Evolutionary conservation across 192 early-diverging fungal species (phyloP).

Genomic region (Entomortierella lignicola): DNA sequence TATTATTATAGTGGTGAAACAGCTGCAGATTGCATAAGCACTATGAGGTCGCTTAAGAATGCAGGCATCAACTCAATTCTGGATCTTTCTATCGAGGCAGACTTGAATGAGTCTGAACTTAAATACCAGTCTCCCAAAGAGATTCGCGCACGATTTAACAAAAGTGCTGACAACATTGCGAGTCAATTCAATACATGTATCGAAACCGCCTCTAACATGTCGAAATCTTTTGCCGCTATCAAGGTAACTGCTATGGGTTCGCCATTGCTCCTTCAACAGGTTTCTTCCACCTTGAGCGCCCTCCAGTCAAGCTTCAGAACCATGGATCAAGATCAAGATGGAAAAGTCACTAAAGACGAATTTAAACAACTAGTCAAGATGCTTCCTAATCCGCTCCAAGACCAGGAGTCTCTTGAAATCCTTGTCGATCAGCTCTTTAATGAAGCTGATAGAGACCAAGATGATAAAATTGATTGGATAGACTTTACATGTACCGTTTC

Average conservation of each 20-base stretch:
- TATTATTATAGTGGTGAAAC: slow-evolving; percentile 91
- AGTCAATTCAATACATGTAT: slow-evolving; percentile 77
- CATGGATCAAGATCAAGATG: slow-evolving; percentile 44
- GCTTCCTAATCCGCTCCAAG: slow-evolving; percentile 21
- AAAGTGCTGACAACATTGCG: slow-evolving; percentile 74
- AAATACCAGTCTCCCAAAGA: slow-evolving; percentile 25
- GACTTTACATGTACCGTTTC: slow-evolving; percentile 75
- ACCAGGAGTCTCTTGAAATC: slow-evolving; percentile 19
- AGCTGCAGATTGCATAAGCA: slow-evolving; percentile 80
- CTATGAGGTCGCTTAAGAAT: slow-evolving; percentile 75
- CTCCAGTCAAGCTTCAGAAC: slow-evolving; percentile 62
- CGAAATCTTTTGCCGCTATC: slow-evolving; percentile 83
- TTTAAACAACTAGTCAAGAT: slow-evolving; percentile 49
- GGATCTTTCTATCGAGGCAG: slow-evolving; percentile 89
- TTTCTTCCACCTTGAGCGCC: slow-evolving; percentile 66
- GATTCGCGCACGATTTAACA: slow-evolving; percentile 65
- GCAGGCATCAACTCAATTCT: slow-evolving; percentile 84
- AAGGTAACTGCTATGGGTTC: slow-evolving; percentile 90
- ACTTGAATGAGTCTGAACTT: slow-evolving; percentile 68
- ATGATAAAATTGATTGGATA: slow-evolving; percentile 74
- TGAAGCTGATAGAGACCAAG: slow-evolving; percentile 61
- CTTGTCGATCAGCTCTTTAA: slow-evolving; percentile 54
- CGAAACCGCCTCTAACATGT: slow-evolving; percentile 72
- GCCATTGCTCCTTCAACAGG: slow-evolving; percentile 77
- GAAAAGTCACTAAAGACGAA: slow-evolving; percentile 48